phyloP scores from a whole-genome alignment of 129 eudicot species.

The Mikania micrantha region DNA sequence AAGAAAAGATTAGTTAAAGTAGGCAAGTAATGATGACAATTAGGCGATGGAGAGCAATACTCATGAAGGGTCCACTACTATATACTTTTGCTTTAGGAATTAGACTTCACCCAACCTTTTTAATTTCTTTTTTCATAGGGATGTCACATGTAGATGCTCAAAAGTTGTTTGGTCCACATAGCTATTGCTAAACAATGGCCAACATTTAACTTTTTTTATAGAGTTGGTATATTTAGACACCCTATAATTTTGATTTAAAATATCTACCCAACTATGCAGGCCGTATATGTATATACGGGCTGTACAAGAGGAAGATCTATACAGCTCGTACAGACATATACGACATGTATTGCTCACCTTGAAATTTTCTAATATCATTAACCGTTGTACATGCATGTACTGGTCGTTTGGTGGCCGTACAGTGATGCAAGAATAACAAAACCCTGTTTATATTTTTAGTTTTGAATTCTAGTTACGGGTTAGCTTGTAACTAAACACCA shows the following conservation, averaged over 20 bases:
- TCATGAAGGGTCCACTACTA: conserved; percentile 22
- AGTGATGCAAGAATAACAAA: too few relatives aligned
- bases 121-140: conserved; percentile 19
- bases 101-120: conserved; percentile 27
- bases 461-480: neutral
- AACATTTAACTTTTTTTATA: neutral
- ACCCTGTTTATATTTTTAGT: neutral
- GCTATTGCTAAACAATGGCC: conserved; percentile 1
- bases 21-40: conserved; percentile 21
- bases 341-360: too few relatives aligned
- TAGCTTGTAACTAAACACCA: neutral
- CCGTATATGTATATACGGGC: too few relatives aligned
- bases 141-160: conserved; percentile 23
- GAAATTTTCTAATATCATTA: too few relatives aligned
- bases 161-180: conserved; percentile 28
- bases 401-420: too few relatives aligned
- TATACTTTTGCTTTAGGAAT: conserved; percentile 18
- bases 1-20: conserved; percentile 23
- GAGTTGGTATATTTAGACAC: too few relatives aligned
- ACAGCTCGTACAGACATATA: too few relatives aligned
- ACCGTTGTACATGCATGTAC: too few relatives aligned
- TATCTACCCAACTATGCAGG: too few relatives aligned
- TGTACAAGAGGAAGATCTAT: too few relatives aligned
- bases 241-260: too few relatives aligned
- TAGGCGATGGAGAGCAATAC: conserved; percentile 13